These are phyloP conservation scores for Chamaenerion angustifolium DNA, from an alignment of 345 rosid genomes.

Conservation along the genomic window DNA sequence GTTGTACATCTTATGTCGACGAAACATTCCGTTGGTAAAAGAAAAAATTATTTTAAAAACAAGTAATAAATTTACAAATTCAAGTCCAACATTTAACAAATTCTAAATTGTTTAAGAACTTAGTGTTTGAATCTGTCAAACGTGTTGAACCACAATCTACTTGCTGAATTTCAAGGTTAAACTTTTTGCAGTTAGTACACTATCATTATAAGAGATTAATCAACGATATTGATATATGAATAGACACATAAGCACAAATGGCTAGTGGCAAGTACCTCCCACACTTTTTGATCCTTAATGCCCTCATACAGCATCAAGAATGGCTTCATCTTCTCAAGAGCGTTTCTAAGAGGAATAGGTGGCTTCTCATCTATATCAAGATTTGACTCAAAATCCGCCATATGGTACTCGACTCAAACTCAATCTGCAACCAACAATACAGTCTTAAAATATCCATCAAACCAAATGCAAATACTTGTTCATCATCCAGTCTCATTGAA, in stretches of 20 bases:
- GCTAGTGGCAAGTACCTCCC: conserved; percentile 47
- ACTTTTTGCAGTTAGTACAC: no score
- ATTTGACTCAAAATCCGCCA: conserved; percentile 66
- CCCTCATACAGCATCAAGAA: conserved; percentile 87
- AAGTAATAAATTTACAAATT: no score
- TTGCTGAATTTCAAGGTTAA: no score
- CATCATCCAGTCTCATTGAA: neutral
- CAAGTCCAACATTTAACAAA: no score
- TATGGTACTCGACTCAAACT: conserved; percentile 67
- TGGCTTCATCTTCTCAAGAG: conserved; percentile 83
- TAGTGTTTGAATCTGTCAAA: no score
- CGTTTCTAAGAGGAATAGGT: conserved; percentile 61
- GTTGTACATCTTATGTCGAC: no score
- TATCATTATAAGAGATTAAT: no score
- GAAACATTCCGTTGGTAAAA: no score
- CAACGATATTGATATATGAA: no score
- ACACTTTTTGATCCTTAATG: conserved; percentile 67
- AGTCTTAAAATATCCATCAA: neutral
- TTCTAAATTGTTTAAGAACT: no score
- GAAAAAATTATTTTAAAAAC: no score
- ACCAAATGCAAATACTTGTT: neutral
- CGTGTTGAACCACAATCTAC: no score
- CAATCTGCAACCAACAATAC: conserved; percentile 39
- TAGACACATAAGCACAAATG: neutral
- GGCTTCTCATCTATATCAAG: conserved; percentile 86